Evolutionary conservation across 345 rosid genomes (phyloP).

Genomic region (Pistacia vera): DNA sequence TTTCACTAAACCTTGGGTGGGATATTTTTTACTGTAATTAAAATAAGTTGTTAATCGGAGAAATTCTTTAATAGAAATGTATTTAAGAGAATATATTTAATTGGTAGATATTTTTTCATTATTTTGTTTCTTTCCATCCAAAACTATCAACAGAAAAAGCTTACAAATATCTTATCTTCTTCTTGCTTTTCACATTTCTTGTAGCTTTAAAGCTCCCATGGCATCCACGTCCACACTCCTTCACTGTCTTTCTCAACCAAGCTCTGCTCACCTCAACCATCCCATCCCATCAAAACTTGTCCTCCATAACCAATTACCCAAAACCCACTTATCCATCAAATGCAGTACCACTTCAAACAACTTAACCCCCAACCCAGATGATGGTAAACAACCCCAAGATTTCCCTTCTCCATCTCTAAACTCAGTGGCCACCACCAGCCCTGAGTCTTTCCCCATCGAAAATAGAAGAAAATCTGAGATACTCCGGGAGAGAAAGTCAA

Average conservation of each 20-base stretch:
- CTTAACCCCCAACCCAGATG: slow-evolving; percentile 5
- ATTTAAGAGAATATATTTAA: too few species aligned
- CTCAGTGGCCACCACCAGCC: slow-evolving; percentile 45
- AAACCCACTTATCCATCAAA: slow-evolving; percentile 19
- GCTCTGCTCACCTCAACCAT: slow-evolving; percentile 18
- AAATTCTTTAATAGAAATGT: too few species aligned
- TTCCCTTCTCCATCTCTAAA: slow-evolving; percentile 42
- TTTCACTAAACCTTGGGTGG: too few species aligned
- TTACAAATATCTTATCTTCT: slow-evolving; percentile 6
- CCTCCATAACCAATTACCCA: background rate
- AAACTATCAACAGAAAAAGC: background rate
- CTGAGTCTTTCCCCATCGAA: slow-evolving; percentile 70
- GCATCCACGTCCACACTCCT: slow-evolving; percentile 30
- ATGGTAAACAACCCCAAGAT: slow-evolving; percentile 1
- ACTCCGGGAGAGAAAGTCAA: slow-evolving; percentile 43
- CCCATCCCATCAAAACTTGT: background rate
- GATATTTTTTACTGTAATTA: too few species aligned
- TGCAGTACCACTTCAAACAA: slow-evolving; percentile 31
- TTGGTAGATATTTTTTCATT: background rate
- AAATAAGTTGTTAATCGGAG: too few species aligned
- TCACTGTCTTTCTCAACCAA: slow-evolving; percentile 25
- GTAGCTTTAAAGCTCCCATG: slow-evolving; percentile 12
- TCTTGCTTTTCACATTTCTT: too few species aligned
- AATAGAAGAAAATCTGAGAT: slow-evolving; percentile 72
- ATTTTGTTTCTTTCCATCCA: background rate